A percentile compares a stretch with the other conserved stretches of the same genome.
These are phyloP conservation scores for Leptomonas seymouri DNA, from an alignment of 208 protist species.

Conservation along the genomic window DNA sequence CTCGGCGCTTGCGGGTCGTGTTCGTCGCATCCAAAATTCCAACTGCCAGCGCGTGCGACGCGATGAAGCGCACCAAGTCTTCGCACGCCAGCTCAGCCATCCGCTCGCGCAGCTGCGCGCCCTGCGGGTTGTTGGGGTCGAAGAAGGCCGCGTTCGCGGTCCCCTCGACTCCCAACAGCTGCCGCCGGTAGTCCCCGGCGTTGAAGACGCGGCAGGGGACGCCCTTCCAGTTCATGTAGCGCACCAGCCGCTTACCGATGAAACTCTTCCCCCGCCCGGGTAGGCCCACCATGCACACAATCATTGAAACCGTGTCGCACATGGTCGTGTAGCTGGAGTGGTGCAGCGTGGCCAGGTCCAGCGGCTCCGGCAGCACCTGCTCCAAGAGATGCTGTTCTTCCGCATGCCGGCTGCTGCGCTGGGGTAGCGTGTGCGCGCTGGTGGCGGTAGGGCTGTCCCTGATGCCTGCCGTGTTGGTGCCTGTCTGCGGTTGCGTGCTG, in stretches of 20 bases:
- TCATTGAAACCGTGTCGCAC: conserved; percentile 72
- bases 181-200: conserved; percentile 83
- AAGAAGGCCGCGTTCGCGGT: conserved; percentile 76
- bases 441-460: not conserved
- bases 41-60: conserved; percentile 58
- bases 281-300: conserved; percentile 91
- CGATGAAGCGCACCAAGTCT: conserved; percentile 84
- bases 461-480: no score
- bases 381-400: conserved; percentile 22
- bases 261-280: conserved; percentile 91
- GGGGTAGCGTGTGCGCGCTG: not conserved
- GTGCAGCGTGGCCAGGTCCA: conserved; percentile 21
- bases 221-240: conserved; percentile 94
- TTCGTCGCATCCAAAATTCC: conserved; percentile 94
- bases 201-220: conserved; percentile 91
- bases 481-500: no score
- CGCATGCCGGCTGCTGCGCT: conserved; percentile 3
- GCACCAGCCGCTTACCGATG: conserved; percentile 77
- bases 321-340: conserved; percentile 84
- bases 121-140: conserved; percentile 76
- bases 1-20: conserved; percentile 77
- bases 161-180: conserved; percentile 78
- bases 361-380: conserved; percentile 17
- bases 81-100: conserved; percentile 89
- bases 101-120: conserved; percentile 72